These are phyloP conservation scores for Sphaerulina musiva DNA, from an alignment of 2,329 filamentous ascomycete species.

Conservation along the genomic window DNA sequence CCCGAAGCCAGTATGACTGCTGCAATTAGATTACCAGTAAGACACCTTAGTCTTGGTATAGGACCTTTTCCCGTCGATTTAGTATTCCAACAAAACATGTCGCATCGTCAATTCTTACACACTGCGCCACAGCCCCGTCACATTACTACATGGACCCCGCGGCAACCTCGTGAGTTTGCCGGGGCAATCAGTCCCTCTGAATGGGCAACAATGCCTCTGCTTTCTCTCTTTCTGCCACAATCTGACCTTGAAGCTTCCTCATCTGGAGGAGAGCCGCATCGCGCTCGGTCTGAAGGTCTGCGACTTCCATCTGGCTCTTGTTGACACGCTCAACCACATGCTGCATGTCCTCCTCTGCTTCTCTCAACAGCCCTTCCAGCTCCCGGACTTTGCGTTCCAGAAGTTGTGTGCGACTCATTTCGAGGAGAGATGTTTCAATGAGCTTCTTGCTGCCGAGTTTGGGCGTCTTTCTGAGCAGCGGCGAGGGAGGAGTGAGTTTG, in stretches of 20 bases:
- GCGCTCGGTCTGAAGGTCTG: conserved; percentile 66
- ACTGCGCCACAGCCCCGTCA: not conserved
- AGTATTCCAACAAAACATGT: not conserved
- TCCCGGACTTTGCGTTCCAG: conserved; percentile 75
- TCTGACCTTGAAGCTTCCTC: conserved; percentile 59
- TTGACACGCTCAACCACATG: conserved; percentile 79
- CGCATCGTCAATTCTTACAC: not conserved
- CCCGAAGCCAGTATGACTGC: not conserved
- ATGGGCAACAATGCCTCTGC: conserved; percentile 40
- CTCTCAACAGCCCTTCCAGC: conserved; percentile 70
- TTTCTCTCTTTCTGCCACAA: conserved; percentile 58
- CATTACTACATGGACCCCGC: not conserved
- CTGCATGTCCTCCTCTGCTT: conserved; percentile 76
- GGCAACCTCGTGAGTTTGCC: not conserved
- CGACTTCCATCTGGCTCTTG: conserved; percentile 73
- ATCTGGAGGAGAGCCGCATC: conserved; percentile 70
- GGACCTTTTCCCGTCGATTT: not conserved
- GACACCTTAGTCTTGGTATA: not conserved
- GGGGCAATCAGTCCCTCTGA: not conserved
- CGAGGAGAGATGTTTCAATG: conserved; percentile 46
- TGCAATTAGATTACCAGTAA: not conserved
- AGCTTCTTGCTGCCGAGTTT: conserved; percentile 55
- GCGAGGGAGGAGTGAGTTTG: conserved; percentile 46
- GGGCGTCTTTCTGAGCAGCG: conserved; percentile 46
- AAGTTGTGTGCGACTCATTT: conserved; percentile 65